phyloP scores from a whole-genome alignment of 2,329 filamentous ascomycete species.

The Sporothrix schenckii region DNA sequence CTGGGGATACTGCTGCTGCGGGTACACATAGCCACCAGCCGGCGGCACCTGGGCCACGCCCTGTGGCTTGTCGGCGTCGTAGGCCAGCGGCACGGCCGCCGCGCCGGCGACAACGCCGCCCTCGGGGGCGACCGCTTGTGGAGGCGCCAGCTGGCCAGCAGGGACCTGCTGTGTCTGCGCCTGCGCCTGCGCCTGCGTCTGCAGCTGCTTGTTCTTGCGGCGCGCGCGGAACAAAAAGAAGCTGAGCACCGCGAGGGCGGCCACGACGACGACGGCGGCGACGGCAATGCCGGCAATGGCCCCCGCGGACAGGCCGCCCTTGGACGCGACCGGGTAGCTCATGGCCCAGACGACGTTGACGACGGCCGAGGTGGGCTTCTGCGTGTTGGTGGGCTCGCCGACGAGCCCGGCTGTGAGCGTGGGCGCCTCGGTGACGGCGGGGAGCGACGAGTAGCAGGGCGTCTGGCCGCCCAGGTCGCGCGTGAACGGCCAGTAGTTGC shows the following conservation, averaged over 20 bases:
- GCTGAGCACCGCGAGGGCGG: conserved; percentile 35
- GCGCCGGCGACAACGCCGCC: neutral
- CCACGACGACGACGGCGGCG: conserved; percentile 44
- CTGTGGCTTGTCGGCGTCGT: conserved; percentile 5
- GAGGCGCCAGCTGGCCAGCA: too few relatives aligned
- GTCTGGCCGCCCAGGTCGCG: conserved; percentile 39
- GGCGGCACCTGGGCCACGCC: conserved; percentile 22
- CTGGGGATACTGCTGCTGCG: neutral
- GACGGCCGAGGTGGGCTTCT: conserved; percentile 39
- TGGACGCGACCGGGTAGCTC: conserved; percentile 38
- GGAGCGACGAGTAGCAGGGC: conserved; percentile 40
- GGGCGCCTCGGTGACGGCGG: conserved; percentile 32
- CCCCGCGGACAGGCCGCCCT: conserved; percentile 46
- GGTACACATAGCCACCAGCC: neutral
- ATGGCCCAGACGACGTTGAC: conserved; percentile 41
- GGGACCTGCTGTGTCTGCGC: conserved; percentile 12
- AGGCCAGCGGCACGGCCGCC: neutral
- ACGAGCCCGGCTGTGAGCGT: conserved; percentile 35
- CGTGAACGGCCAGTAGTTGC: conserved; percentile 40
- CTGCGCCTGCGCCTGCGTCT: conserved; percentile 16
- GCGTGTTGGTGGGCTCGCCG: conserved; percentile 34
- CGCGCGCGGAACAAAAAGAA: conserved; percentile 35
- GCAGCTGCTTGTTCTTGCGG: conserved; percentile 36
- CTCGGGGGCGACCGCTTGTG: too few relatives aligned
- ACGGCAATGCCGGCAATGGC: conserved; percentile 54